Base-by-base conservation (phyloP, 1,284 basidiomycete species). In the Boletus sp. region DNA sequence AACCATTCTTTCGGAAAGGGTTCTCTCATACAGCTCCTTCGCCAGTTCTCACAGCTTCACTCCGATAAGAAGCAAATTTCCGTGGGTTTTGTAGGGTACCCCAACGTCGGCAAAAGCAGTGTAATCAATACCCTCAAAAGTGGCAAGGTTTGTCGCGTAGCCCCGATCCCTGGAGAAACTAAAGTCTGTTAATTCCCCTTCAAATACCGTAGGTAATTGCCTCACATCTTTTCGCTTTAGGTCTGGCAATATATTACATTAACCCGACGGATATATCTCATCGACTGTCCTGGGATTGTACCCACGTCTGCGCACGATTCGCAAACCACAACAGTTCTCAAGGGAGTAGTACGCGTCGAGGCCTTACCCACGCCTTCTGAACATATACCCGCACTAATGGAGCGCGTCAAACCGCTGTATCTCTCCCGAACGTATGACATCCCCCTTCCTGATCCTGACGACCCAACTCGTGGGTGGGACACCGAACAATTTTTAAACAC, bases 211-310 rank as follows among this genome's bases (percentile, higher is more conserved):
- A 32, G 17, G 4, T 13, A 25, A 43, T 33, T 23, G 32, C n/a
- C 16, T 48, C 49, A 56, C 39, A 22, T 20, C 41, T 59, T 41
- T 29, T 17, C 33, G 29, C 36, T 25, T 22, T 48, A 88, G 85
- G 93, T 99, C 57, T 99, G 96, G 96, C 95, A 99, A 80, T 99
- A 99, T 72, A 96, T 99, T 70, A 92, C 93, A 22, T 76, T 99
- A 44, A 98, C 95, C 61, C 83, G 88, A 52, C 82, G 91, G 53
- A 99, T 99, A 68, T 99, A 98, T 76, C 85, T 99, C 56, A 97
- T 99, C 73, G 96, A 99, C 73, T 99, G 95, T 67, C 95, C 95
- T 25, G 95, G 96, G 52, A 93, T 99, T 66, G 96, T 99, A 1
- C 96, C 96, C 2, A 87, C 94, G 22, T 94, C 93, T 29, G 88